These are phyloP conservation scores for Bonia amplexicaulis DNA, from an alignment of 176 grass and related monocot genomes.

Conservation along the genomic window DNA sequence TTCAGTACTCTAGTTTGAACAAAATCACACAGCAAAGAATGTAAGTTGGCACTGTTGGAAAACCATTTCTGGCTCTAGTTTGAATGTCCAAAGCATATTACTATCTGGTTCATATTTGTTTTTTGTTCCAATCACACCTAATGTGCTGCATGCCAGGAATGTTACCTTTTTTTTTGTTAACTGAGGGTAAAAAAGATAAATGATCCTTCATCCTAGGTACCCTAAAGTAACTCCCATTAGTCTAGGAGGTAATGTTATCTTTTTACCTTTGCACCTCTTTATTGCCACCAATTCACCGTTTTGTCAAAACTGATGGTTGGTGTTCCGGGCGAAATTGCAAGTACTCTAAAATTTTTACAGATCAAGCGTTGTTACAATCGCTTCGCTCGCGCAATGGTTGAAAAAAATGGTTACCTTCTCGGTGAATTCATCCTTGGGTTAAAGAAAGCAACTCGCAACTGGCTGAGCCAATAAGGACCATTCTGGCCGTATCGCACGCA, in stretches of 20 bases:
- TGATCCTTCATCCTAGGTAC: too few relatives aligned
- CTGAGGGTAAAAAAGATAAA: too few relatives aligned
- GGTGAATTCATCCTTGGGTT: neutral
- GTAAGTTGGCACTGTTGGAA: neutral
- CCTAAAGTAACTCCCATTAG: too few relatives aligned
- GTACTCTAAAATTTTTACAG: neutral
- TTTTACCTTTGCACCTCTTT: neutral
- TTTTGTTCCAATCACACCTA: neutral
- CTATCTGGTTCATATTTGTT: neutral
- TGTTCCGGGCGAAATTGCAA: neutral
- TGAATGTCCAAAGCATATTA: neutral
- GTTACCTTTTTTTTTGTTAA: too few relatives aligned
- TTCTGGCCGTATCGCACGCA: neutral
- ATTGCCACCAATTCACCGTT: neutral
- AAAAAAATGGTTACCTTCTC: neutral
- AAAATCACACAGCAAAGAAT: neutral
- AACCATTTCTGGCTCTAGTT: neutral
- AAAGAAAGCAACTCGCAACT: constrained; percentile 25
- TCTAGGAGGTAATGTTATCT: too few relatives aligned
- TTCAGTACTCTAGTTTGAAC: neutral
- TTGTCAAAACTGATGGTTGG: neutral
- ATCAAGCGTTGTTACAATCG: neutral
- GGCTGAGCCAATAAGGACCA: constrained; percentile 8
- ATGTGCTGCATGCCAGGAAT: neutral
- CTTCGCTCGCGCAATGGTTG: neutral